Evolutionary conservation across 2,329 filamentous ascomycete genomes (phyloP), one percentile per base, ranked within the genome.

Genomic region (Aureobasidium lini): DNA sequence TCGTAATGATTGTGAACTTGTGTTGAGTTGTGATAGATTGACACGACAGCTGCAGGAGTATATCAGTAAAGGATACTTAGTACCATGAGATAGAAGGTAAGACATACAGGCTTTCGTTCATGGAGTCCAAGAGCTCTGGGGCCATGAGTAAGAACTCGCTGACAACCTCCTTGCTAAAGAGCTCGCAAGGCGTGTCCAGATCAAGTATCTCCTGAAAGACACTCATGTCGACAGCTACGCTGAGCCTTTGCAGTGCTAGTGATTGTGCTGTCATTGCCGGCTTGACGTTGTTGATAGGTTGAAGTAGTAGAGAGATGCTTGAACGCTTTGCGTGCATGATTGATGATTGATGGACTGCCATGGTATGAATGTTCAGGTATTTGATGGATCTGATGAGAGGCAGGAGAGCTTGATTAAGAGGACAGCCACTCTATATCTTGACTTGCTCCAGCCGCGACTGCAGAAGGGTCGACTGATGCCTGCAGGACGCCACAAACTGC

Each of bases 151-250:
- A 29, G 28, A 42, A 58, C 15, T 58, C 54, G 36, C 36, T 16
- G 3, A 58, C 36, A 23, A 58, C 29, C 11, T 48, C 36, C 10
- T 36, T 58, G 44, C 54, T 58, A 28, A 58, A 58, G 9, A 15
- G 5, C 15, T 58, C 54, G 11, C 11, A 29, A 23, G 54, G 44
- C 23, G 54, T n/a, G n/a, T 58, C 54, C 8, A 58, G 44, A 9
- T 58, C 54, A 6, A 58, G 54, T 11, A 58, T n/a, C n/a, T 58
- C 54, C n/a, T 49, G 44, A 5, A 58, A 58, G 6, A 58, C 28
- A 11, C 2, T 23, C 54, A 58, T 32, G 11, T 58, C 34, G 34
- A 49, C 42, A 6, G 32, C 31, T 4, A 15, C 32, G 32, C 42
- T 15, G 6, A 57, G 53, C 32, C 29, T 57, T 32, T 57, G 42